Percentiles rank a stretch among this genome's conserved stretches.
phyloP scores from a whole-genome alignment of 2,329 filamentous ascomycete species.

The Cryphonectria nitschkei region DNA sequence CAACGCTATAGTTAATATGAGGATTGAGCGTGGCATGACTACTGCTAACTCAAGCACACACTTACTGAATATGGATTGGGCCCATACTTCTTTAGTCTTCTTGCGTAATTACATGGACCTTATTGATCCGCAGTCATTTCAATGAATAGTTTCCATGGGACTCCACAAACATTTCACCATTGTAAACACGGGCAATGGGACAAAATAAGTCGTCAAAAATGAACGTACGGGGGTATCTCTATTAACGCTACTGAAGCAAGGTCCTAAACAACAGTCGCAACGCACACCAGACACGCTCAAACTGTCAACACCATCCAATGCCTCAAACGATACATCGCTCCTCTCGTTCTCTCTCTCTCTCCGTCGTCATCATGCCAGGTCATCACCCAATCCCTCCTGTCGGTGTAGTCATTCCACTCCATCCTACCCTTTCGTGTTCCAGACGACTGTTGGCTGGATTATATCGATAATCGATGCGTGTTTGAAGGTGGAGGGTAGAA shows the following conservation, averaged over 20 bases:
- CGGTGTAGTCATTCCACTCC: slow-evolving; percentile 8
- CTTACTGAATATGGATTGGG: too few species aligned
- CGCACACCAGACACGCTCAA: slow-evolving; percentile 9
- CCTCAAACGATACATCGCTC: slow-evolving; percentile 4
- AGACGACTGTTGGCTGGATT: neutral
- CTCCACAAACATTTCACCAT: neutral
- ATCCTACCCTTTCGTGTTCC: slow-evolving; percentile 7
- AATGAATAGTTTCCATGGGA: too few species aligned
- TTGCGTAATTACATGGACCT: too few species aligned
- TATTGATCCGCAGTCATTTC: too few species aligned
- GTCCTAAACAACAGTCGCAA: neutral
- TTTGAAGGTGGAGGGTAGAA: neutral
- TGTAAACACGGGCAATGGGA: neutral
- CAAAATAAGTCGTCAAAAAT: neutral
- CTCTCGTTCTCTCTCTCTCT: neutral
- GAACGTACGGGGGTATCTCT: slow-evolving; percentile 28
- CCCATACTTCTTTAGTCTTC: too few species aligned
- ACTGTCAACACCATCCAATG: slow-evolving; percentile 12
- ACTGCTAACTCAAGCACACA: too few species aligned
- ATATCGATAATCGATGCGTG: neutral
- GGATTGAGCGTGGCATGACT: too few species aligned
- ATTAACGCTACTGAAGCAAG: slow-evolving; percentile 21
- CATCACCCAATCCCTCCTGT: slow-evolving; percentile 14
- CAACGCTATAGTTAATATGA: too few species aligned
- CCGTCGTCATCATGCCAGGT: slow-evolving; percentile 7